Conservation (phyloP, 2,329 filamentous ascomycete species). For the Lasiodiplodia hormozganensis region DNA sequence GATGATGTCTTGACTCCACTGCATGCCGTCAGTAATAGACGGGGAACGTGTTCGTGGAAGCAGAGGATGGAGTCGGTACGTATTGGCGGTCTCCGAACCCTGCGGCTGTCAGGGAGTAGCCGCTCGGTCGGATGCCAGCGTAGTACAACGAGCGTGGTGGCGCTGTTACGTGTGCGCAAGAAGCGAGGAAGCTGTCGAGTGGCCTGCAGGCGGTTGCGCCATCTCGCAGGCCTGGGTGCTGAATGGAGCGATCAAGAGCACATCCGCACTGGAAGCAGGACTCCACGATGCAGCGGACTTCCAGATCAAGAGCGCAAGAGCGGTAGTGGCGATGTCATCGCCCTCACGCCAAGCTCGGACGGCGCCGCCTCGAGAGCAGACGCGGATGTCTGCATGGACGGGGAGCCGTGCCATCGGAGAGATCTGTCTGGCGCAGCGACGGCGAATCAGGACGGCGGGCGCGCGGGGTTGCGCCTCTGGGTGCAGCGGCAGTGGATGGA, state of each 20-base stretch:
- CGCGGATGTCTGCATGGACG: conserved; percentile 17
- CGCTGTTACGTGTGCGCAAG: conserved; percentile 9
- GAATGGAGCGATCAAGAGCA: conserved; percentile 17
- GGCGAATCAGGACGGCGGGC: conserved; percentile 6
- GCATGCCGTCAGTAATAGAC: neutral
- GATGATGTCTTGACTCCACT: conserved; percentile 22
- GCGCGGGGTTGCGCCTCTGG: conserved; percentile 1
- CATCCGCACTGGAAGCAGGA: conserved; percentile 4
- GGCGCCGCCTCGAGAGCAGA: neutral
- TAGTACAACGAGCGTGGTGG: conserved; percentile 1
- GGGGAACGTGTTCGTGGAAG: neutral
- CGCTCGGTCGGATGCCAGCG: neutral
- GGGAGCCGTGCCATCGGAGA: conserved; percentile 24
- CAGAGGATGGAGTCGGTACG: conserved; percentile 7
- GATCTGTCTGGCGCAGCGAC: conserved; percentile 17
- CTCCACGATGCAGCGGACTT: neutral
- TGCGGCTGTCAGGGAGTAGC: conserved; percentile 2
- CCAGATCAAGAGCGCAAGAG: conserved; percentile 1
- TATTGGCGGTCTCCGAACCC: neutral
- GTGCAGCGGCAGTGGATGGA: neutral
- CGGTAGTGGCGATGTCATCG: conserved; percentile 21
- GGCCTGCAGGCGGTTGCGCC: conserved; percentile 8
- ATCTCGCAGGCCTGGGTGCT: conserved; percentile 20
- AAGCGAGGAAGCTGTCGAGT: conserved; percentile 6
- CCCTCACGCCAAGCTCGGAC: conserved; percentile 14